phyloP scores from a whole-genome alignment of 345 rosid genomes.

The Citrus inodora region DNA sequence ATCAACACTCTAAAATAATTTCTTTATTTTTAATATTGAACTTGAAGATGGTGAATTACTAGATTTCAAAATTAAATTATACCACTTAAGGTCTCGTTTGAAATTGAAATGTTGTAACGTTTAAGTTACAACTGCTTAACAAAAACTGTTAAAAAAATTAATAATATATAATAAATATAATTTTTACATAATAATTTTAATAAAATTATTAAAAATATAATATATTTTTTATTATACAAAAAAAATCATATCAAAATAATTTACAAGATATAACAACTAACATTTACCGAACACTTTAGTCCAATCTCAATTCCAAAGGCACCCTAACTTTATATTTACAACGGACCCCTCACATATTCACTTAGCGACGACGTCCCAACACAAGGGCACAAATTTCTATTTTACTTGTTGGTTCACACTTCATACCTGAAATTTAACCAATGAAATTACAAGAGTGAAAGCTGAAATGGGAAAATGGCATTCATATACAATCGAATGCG shows the following conservation, averaged over 20 bases:
- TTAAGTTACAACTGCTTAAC: rapidly evolving
- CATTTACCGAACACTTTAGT: rapidly evolving
- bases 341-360: not conserved
- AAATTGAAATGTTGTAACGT: rapidly evolving
- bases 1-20: no score
- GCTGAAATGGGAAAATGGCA: not conserved
- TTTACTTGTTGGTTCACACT: no score
- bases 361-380: not conserved
- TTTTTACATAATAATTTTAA: no score
- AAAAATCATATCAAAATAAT: no score
- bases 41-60: not conserved
- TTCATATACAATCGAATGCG: not conserved
- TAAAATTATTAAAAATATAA: no score
- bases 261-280: rapidly evolving
- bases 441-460: not conserved
- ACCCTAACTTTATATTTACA: no score
- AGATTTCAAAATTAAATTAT: no score
- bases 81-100: not conserved
- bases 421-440: no score
- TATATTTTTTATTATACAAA: no score
- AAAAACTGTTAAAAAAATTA: no score
- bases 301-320: rapidly evolving
- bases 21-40: no score
- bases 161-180: no score
- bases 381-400: not conserved